Conservation (phyloP, 345 rosid genomes). For the Dovyalis caffra region DNA sequence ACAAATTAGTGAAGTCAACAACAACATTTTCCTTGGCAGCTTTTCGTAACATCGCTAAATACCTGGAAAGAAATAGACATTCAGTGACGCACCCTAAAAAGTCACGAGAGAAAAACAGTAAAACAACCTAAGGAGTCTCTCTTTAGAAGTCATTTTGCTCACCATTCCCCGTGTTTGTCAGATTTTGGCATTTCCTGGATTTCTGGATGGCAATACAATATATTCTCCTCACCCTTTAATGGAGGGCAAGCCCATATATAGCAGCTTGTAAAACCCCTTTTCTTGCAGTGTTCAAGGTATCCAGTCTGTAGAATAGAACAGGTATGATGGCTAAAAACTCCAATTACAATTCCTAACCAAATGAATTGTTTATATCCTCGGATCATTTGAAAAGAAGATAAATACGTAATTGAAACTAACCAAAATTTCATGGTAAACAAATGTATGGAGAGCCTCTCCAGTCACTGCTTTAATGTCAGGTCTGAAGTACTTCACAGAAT, state of each 20-base stretch:
- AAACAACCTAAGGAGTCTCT: neutral
- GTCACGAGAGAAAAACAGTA: neutral
- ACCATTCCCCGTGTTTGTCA: slow-evolving; percentile 99
- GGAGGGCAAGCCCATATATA: slow-evolving; percentile 99
- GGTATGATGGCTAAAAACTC: slow-evolving; percentile 7
- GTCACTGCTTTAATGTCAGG: slow-evolving; percentile 86
- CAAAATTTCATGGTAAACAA: slow-evolving; percentile 97
- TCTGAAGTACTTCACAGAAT: slow-evolving; percentile 96
- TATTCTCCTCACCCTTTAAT: slow-evolving; percentile 97
- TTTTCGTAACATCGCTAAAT: slow-evolving; percentile 81
- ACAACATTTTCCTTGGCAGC: slow-evolving; percentile 86
- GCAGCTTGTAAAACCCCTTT: slow-evolving; percentile 97
- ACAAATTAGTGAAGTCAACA: slow-evolving; percentile 74
- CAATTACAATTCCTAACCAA: neutral
- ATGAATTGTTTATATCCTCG: neutral
- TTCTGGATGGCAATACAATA: slow-evolving; percentile 98
- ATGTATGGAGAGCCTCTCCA: slow-evolving; percentile 98
- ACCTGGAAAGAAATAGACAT: slow-evolving; percentile 50
- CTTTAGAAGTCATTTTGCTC: slow-evolving; percentile 33
- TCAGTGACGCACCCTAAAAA: neutral
- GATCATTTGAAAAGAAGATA: neutral
- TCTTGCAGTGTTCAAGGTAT: slow-evolving; percentile 96
- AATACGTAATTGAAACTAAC: slow-evolving; percentile 31
- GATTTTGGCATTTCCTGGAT: slow-evolving; percentile 99
- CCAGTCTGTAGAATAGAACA: slow-evolving; percentile 66